A percentile compares a stretch with the other conserved stretches of the same genome.
phyloP scores from a whole-genome alignment of 169 alveolate species.

The Cryptosporidium baileyi region DNA sequence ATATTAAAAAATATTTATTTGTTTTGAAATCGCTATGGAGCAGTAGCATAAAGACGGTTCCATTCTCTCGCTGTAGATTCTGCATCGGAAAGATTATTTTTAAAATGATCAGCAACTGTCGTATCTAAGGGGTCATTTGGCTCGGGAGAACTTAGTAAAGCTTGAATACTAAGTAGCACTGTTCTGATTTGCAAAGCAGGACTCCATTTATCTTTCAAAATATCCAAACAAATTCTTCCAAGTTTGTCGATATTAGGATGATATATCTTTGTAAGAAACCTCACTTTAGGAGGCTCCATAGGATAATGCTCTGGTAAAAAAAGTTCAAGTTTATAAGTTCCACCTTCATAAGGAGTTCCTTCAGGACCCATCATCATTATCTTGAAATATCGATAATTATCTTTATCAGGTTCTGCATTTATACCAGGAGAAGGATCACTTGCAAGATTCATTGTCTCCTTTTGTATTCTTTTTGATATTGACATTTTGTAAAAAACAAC shows the following conservation, averaged over 20 bases:
- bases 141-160: constrained; percentile 96
- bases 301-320: constrained; percentile 98
- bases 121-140: constrained; percentile 98
- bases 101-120: constrained; percentile 94
- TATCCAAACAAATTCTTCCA: constrained; percentile 98
- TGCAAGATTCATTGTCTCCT: constrained; percentile 85
- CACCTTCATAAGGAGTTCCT: constrained; percentile 98
- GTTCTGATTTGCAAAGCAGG: constrained; percentile 98
- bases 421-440: constrained; percentile 94
- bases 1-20: neutral
- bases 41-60: constrained; percentile 87
- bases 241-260: constrained; percentile 98
- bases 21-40: neutral
- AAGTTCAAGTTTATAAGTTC: constrained; percentile 92
- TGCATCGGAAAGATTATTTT: constrained; percentile 89
- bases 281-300: constrained; percentile 98
- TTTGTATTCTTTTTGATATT: constrained; percentile 82
- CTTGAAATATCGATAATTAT: constrained; percentile 93
- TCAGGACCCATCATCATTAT: constrained; percentile 95
- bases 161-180: constrained; percentile 95
- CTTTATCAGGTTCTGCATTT: constrained; percentile 90
- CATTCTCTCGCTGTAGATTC: constrained; percentile 90
- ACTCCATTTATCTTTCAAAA: constrained; percentile 98
- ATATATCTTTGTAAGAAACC: constrained; percentile 95
- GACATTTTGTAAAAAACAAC: constrained; percentile 72